A percentile compares a stretch with the other conserved stretches of the same genome.
phyloP scores from a whole-genome alignment of 768 basidiomycete genomes.

The Rubroboletus pulcherrimus region DNA sequence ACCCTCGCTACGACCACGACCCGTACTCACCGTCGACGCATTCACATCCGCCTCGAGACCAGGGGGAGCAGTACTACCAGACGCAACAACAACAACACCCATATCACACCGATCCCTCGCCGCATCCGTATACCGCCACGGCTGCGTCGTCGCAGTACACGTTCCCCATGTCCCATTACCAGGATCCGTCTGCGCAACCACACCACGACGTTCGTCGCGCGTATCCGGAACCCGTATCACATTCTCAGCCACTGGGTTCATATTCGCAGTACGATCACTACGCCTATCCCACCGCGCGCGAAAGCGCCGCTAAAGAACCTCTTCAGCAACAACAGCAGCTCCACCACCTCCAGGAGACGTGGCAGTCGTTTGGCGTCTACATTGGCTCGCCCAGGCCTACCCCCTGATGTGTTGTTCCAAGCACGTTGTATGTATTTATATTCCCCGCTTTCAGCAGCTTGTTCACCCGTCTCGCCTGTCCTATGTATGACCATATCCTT shows the following conservation, averaged over 20 bases:
- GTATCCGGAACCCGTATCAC: constrained; percentile 3
- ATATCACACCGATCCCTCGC: constrained; percentile 5
- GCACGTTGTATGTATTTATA: not conserved
- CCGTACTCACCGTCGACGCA: constrained; percentile 11
- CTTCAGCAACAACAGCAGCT: constrained; percentile 14
- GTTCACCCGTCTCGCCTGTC: not conserved
- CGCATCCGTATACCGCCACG: not conserved
- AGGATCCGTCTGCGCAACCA: constrained; percentile 6
- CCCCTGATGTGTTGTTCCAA: not conserved
- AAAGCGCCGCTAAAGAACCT: constrained; percentile 1
- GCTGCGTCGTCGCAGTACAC: constrained; percentile 3
- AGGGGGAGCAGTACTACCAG: constrained; percentile 22
- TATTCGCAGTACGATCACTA: constrained; percentile 7
- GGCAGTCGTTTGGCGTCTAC: constrained; percentile 65
- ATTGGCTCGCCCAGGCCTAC: constrained; percentile 28
- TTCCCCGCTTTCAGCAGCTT: no score
- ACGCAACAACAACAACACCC: constrained; percentile 23
- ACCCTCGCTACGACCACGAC: constrained; percentile 14
- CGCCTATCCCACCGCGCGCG: not conserved
- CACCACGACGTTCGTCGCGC: not conserved
- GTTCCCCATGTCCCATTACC: constrained; percentile 3
- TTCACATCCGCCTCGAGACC: constrained; percentile 14
- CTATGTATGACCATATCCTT: not conserved
- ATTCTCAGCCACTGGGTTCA: not conserved
- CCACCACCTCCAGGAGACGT: constrained; percentile 49